Base-by-base conservation (phyloP, 208 protist genomes). In the Trypanosoma congolense region DNA sequence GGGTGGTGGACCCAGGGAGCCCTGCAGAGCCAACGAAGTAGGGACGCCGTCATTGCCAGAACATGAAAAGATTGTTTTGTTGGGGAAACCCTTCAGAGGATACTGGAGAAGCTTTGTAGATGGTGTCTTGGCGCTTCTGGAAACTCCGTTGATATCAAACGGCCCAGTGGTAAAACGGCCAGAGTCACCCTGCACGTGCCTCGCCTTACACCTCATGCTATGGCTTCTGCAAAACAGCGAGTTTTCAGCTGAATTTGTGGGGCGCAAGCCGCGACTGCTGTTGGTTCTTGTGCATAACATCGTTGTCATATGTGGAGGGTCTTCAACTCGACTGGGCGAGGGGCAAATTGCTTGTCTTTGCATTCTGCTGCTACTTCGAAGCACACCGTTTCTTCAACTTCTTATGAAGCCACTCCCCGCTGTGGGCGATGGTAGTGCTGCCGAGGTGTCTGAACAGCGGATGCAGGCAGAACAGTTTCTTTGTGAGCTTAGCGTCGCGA, bases 291-390 rank as follows among this genome's bases (percentile, higher is more conserved):
- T 63, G 5, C 30, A 63, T 18, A 60, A 26, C 41, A 29, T 67
- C 28, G 22, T 46, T 36, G 52, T 67, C 0, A 47, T 44, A 21
- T 55, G 52, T 45, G 25, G 33, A 10, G 8, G 6, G 1, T 56
- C 30, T 10, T 14, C 43, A 14, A 55, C 33, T 48, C 26, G 45
- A 8, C 49, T 54, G 46, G 61, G 52, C 24, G 61, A 67, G 18
- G 61, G 50, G 5, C 52, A 67, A 41, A 35, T 67, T 12, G 26
- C 36, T 38, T 44, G 58, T 30, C 36, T 67, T 16, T 67, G 61
- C 36, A 35, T 67, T 54, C 52, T 67, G 10, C 21, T 43, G 28
- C 30, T 67, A 22, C 14, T 41, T 9, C 50, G 29, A n/a, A 24
- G 45, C 22, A 31, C 43, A 6, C 29, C 52, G 16, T 67, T 67